These are phyloP conservation scores for Hypomyces perniciosus DNA, from an alignment of 2,329 filamentous ascomycete species.

Conservation along the genomic window DNA sequence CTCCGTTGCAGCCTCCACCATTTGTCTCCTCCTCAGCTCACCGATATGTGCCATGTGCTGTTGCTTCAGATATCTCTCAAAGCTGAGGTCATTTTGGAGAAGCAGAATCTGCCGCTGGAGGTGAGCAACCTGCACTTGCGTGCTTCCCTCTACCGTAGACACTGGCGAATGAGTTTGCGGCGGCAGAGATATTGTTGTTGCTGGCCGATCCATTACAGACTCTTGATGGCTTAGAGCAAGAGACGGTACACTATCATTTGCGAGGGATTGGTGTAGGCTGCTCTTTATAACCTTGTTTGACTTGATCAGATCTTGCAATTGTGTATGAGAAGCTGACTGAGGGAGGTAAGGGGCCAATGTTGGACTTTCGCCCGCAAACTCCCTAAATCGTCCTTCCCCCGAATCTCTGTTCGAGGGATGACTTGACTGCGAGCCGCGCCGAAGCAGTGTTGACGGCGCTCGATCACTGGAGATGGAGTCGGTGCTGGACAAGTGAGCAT, in stretches of 20 bases:
- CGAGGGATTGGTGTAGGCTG: slow-evolving; percentile 47
- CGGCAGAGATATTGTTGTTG: slow-evolving; percentile 22
- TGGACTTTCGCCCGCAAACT: slow-evolving; percentile 52
- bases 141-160: slow-evolving; percentile 28
- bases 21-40: slow-evolving; percentile 66
- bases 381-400: slow-evolving; percentile 30
- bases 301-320: slow-evolving; percentile 55
- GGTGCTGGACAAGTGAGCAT: slow-evolving; percentile 46
- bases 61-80: slow-evolving; percentile 77
- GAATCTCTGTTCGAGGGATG: slow-evolving; percentile 44
- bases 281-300: slow-evolving; percentile 54
- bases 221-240: slow-evolving; percentile 47
- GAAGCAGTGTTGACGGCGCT: slow-evolving; percentile 32
- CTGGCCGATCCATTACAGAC: slow-evolving; percentile 34
- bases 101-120: slow-evolving; percentile 70
- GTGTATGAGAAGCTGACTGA: slow-evolving; percentile 45
- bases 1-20: slow-evolving; percentile 71
- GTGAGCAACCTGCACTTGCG: slow-evolving; percentile 39
- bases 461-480: slow-evolving; percentile 37
- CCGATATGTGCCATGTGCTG: slow-evolving; percentile 79
- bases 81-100: slow-evolving; percentile 73
- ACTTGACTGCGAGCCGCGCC: slow-evolving; percentile 44
- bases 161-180: slow-evolving; percentile 22
- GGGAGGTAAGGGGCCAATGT: slow-evolving; percentile 48
- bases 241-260: slow-evolving; percentile 54